Conservation (phyloP, 139 green algal species). For the Limnomonas spitsbergensis region DNA sequence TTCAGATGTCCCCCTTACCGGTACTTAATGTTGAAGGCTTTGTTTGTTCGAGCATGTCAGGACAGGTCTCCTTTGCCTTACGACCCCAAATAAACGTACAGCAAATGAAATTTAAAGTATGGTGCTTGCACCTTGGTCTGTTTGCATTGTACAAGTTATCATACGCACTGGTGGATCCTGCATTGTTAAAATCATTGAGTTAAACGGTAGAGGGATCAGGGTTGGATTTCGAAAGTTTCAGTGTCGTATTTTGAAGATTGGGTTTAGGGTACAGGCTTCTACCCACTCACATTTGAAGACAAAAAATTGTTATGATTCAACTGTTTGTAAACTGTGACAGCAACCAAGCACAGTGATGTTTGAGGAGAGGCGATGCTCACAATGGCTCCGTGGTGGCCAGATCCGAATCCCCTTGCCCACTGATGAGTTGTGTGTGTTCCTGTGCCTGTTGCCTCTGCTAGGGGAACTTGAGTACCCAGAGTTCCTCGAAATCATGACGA, state of each 20-base stretch:
- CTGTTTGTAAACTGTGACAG: background rate
- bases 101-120: no score
- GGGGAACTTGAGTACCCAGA: constrained; percentile 23
- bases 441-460: background rate
- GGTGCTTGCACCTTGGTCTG: no score
- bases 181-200: no score
- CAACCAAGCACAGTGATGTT: background rate
- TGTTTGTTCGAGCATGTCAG: no score
- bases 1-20: no score
- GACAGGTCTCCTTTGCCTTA: no score
- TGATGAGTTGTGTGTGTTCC: background rate
- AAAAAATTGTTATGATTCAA: background rate
- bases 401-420: background rate
- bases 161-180: no score
- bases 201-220: background rate
- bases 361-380: background rate
- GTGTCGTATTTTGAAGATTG: background rate
- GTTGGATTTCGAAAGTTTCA: background rate
- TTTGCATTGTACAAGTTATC: no score
- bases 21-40: no score
- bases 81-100: no score
- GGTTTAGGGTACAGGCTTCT: background rate
- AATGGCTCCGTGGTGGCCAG: background rate
- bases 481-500: constrained; percentile 76
- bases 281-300: background rate